Evolutionary conservation across 768 basidiomycete species (phyloP).

Genomic region (Russula sp.): DNA sequence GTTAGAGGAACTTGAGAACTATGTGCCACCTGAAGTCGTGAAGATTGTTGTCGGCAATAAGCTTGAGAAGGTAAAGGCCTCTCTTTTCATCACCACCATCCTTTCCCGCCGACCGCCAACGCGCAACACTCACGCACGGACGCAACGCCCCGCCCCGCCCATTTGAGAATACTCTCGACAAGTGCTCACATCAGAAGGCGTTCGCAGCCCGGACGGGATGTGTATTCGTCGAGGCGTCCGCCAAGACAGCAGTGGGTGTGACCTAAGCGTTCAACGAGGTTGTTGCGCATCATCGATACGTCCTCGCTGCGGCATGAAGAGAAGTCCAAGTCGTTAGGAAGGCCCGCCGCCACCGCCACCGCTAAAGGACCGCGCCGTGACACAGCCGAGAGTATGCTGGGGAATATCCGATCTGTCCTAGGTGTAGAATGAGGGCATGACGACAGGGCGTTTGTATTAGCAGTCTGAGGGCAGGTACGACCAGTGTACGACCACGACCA

Average conservation of each 20-base stretch:
- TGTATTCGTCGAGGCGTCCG: slow-evolving; percentile 88
- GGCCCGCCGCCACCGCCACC: neutral
- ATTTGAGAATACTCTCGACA: slow-evolving; percentile 75
- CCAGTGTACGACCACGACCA: neutral
- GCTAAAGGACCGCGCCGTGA: slow-evolving; percentile 12
- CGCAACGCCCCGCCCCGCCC: too few relatives aligned
- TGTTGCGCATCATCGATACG: slow-evolving; percentile 44
- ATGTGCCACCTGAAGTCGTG: slow-evolving; percentile 79
- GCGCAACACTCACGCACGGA: neutral
- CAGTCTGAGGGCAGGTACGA: neutral
- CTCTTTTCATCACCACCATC: too few relatives aligned
- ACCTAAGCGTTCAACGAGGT: slow-evolving; percentile 72
- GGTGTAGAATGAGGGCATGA: slow-evolving; percentile 28
- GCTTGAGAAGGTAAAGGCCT: slow-evolving; percentile 69
- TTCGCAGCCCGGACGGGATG: slow-evolving; percentile 83
- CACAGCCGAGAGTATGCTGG: slow-evolving; percentile 40
- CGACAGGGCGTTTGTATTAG: slow-evolving; percentile 38
- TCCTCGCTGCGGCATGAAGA: slow-evolving; percentile 30
- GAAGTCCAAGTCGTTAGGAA: slow-evolving; percentile 31
- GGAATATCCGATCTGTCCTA: slow-evolving; percentile 41
- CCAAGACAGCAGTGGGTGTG: slow-evolving; percentile 85
- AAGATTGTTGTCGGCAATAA: slow-evolving; percentile 97
- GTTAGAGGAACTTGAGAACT: slow-evolving; percentile 91
- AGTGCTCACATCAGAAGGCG: slow-evolving; percentile 74
- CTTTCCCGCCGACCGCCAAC: too few relatives aligned